phyloP scores from a whole-genome alignment of 257 asterid species.

The Solanum paucissectum region DNA sequence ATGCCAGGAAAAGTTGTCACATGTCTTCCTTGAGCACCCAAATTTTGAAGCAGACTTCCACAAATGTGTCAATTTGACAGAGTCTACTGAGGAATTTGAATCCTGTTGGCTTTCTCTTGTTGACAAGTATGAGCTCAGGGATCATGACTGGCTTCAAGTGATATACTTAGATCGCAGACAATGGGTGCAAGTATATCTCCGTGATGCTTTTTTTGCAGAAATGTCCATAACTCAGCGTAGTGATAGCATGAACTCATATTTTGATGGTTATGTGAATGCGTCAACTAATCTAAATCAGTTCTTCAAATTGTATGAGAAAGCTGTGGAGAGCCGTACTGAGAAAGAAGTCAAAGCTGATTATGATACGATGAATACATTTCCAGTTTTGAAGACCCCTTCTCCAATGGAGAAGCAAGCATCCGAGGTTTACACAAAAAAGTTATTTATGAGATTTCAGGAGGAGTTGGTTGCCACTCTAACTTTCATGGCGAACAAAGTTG shows the following conservation, averaged over 20 bases:
- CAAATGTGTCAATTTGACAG: constrained; percentile 81
- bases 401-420: constrained; percentile 99
- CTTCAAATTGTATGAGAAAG: constrained; percentile 84
- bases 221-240: constrained; percentile 81
- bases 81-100: constrained; percentile 70
- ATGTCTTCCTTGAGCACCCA: constrained; percentile 61
- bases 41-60: constrained; percentile 76
- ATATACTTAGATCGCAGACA: constrained; percentile 64
- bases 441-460: constrained; percentile 83
- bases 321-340: constrained; percentile 92
- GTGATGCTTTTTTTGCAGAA: constrained; percentile 85
- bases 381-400: constrained; percentile 79
- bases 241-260: constrained; percentile 89
- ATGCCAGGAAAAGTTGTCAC: constrained; percentile 85
- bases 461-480: constrained; percentile 87
- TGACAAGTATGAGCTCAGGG: constrained; percentile 57
- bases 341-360: constrained; percentile 96
- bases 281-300: constrained; percentile 83
- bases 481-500: constrained; percentile 73
- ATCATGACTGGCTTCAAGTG: constrained; percentile 70
- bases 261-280: constrained; percentile 94
- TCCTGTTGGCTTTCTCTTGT: constrained; percentile 77
- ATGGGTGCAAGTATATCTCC: constrained; percentile 92
- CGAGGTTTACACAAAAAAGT: constrained; percentile 71
- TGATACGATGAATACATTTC: constrained; percentile 63